These are phyloP conservation scores for Beauveria caledonica DNA, from an alignment of 2,329 filamentous ascomycete genomes.

Conservation along the genomic window DNA sequence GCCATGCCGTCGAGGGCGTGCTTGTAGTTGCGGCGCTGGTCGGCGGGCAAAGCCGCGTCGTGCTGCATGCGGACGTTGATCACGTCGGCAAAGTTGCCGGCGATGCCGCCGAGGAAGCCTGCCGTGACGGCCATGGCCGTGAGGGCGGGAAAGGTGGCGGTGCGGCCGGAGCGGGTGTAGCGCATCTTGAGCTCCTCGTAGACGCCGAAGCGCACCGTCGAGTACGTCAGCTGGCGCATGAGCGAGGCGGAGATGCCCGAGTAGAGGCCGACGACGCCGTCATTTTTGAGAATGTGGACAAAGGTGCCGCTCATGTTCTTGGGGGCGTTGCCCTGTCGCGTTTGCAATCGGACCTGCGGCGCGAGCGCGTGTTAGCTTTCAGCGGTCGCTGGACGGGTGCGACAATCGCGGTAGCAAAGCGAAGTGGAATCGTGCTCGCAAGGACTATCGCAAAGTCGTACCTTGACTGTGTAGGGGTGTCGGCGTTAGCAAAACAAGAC, in stretches of 20 bases:
- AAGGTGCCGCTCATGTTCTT: constrained; percentile 83
- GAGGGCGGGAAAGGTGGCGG: constrained; percentile 66
- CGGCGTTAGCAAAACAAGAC: constrained; percentile 16
- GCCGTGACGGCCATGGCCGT: constrained; percentile 75
- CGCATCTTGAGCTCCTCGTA: constrained; percentile 87
- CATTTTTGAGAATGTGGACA: constrained; percentile 64
- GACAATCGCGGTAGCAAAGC: not conserved
- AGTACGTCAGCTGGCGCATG: constrained; percentile 90
- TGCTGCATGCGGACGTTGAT: constrained; percentile 99
- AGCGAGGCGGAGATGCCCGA: constrained; percentile 86
- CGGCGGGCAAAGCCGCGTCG: constrained; percentile 65
- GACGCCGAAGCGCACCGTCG: constrained; percentile 89
- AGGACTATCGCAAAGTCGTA: constrained; percentile 11
- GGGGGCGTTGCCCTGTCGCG: constrained; percentile 65
- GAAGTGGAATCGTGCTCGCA: not conserved
- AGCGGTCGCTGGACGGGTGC: not conserved
- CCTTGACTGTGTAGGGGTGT: constrained; percentile 41
- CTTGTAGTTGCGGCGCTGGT: constrained; percentile 76
- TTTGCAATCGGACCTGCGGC: constrained; percentile 74
- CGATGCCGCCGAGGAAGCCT: constrained; percentile 80
- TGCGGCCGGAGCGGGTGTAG: constrained; percentile 33
- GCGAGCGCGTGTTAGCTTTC: constrained; percentile 11
- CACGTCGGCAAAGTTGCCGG: constrained; percentile 91
- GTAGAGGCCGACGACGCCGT: constrained; percentile 78
- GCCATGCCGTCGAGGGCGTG: constrained; percentile 80